These are phyloP conservation scores for Aspergillus hancockii DNA, from an alignment of 495 filamentous ascomycete genomes.

Conservation along the genomic window DNA sequence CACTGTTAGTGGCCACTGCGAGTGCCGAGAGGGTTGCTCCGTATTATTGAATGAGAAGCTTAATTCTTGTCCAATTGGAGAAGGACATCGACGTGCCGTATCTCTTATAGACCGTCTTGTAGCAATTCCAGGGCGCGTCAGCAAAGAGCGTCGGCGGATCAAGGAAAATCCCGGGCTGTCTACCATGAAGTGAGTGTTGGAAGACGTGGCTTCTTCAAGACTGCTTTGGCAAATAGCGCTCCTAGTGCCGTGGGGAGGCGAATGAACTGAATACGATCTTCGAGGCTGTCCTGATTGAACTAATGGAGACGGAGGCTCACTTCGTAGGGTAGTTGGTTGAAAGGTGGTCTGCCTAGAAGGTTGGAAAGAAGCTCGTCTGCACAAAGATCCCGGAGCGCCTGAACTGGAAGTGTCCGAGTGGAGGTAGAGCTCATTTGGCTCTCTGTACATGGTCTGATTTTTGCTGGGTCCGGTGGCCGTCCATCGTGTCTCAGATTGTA, in stretches of 20 bases:
- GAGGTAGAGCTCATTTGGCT: constrained; percentile 5
- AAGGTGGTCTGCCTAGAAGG: constrained; percentile 24
- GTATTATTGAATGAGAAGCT: constrained; percentile 2
- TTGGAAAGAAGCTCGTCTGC: constrained; percentile 21
- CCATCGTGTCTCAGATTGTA: constrained; percentile 15
- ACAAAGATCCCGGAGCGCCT: constrained; percentile 11
- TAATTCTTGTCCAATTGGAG: constrained; percentile 29
- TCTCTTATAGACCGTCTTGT: constrained; percentile 41
- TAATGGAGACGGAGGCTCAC: constrained; percentile 17
- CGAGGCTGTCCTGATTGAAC: constrained; percentile 23
- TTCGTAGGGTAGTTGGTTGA: constrained; percentile 25
- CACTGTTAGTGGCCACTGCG: constrained; percentile 22
- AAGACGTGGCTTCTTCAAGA: constrained; percentile 33
- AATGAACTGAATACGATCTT: constrained; percentile 37
- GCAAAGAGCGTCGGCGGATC: constrained; percentile 49
- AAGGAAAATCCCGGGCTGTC: constrained; percentile 43
- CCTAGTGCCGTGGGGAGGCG: constrained; percentile 25
- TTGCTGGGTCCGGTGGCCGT: not conserved
- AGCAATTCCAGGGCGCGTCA: constrained; percentile 49
- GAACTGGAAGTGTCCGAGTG: constrained; percentile 5
- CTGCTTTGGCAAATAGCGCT: constrained; percentile 28
- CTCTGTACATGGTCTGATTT: constrained; percentile 7
- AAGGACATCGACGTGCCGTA: constrained; percentile 23
- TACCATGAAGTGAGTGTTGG: constrained; percentile 41
- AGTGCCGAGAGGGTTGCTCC: constrained; percentile 7